Base-by-base conservation (phyloP, 805 yeast genomes). In the Yarrowia deformans region DNA sequence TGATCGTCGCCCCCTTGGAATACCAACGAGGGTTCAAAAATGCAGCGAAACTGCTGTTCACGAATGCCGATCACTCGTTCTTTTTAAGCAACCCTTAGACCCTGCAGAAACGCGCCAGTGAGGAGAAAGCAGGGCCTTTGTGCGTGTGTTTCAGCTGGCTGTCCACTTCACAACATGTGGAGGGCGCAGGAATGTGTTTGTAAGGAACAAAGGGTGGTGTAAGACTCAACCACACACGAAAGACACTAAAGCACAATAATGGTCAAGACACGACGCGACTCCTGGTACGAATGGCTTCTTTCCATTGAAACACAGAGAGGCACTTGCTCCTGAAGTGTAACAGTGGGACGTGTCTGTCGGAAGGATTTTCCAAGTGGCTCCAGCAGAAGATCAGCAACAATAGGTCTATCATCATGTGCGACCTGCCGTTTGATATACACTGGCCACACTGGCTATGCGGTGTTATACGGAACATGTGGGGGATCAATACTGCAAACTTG, bases 1-100 rank as follows among this genome's bases (percentile, higher is more conserved):
- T 56, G 63, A 56, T 56, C 63, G 48, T 23, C 63, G 63, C 37
- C 63, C 61, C 63, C 48, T 56, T 56, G 29, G 48, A 55, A 55
- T 23, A 55, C 37, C 40, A 9, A 8, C 8, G 37, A 39, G 3
- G 37, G 48, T 39, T 32, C 63, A 56, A 56, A 56, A 56, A 56
- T 56, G 63, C 63, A 56, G 46, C 37, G 48, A 56, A 23, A 56
- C 45, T 35, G 60, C 45, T 39, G 45, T 39, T 54, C 60, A 54
- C 19, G 45, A 29, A 14, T 8, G 60, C 45, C 18, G 60, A 54
- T 54, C 60, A 19, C 18, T 40, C 29, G 46, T 56, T 42, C 39
- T 16, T 39, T 56, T 5, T 29, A 23, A 56, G 37, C 48, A 56
- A 56, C 63, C 35, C 61, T 40, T 29, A 40, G 63, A 56, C 63